These are phyloP conservation scores for Monilinia vaccinii-corymbosi DNA, from an alignment of 2,329 filamentous ascomycete species.

Conservation along the genomic window DNA sequence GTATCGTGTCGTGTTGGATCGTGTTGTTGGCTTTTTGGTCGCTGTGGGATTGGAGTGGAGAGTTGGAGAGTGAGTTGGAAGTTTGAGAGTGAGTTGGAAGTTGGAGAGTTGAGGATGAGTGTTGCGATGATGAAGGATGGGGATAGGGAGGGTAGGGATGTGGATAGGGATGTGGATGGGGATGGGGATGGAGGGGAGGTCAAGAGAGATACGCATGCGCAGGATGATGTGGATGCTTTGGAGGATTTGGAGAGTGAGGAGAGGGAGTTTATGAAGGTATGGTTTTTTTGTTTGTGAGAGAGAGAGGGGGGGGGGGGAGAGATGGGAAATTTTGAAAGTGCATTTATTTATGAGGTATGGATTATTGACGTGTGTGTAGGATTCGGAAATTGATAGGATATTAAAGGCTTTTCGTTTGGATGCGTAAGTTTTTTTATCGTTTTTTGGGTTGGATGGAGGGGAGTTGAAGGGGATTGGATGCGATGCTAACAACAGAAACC, in stretches of 20 bases:
- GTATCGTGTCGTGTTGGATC: too few species aligned
- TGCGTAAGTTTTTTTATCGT: conserved; percentile 39
- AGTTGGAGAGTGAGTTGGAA: too few species aligned
- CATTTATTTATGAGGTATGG: conserved; percentile 9
- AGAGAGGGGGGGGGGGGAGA: not conserved
- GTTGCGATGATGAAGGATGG: not conserved
- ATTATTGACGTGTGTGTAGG: conserved; percentile 40
- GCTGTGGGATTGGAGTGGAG: too few species aligned
- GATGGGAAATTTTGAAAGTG: not conserved
- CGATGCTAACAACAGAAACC: conserved; percentile 11
- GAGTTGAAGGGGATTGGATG: not conserved
- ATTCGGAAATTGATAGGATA: conserved; percentile 93
- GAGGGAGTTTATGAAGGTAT: conserved; percentile 83
- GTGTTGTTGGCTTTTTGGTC: too few species aligned
- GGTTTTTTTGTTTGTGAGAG: too few species aligned
- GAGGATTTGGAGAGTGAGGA: conserved; percentile 74
- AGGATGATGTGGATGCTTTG: conserved; percentile 64
- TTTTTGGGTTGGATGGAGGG: not conserved
- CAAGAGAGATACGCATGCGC: conserved; percentile 15
- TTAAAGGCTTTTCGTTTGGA: conserved; percentile 79
- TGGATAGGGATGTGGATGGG: too few species aligned
- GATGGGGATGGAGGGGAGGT: not conserved
- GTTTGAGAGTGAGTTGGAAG: too few species aligned
- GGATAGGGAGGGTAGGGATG: not conserved
- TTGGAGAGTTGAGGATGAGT: not conserved